A percentile compares a stretch with the other conserved stretches of the same genome.
Conservation (phyloP, 2,329 filamentous ascomycete species). For the Trichophyton mentagrophytes region DNA sequence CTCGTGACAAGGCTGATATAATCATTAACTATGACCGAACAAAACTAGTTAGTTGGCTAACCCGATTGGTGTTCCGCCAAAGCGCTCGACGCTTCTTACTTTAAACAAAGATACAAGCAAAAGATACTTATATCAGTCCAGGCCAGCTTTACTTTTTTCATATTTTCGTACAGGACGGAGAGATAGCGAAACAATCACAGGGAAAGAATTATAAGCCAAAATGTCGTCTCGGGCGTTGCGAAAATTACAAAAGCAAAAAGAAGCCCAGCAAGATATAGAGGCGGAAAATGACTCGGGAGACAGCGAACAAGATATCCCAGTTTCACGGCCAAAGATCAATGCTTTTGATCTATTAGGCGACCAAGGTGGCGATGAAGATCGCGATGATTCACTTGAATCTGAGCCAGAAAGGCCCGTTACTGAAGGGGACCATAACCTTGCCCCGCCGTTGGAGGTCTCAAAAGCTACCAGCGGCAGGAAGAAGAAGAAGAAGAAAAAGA, state of each 20-base stretch:
- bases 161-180: no score
- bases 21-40: background rate
- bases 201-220: background rate
- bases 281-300: constrained; percentile 30
- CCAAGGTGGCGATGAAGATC: constrained; percentile 26
- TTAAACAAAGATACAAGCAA: no score
- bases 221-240: constrained; percentile 58
- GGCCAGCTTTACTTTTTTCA: no score
- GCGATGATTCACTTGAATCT: constrained; percentile 24
- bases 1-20: background rate
- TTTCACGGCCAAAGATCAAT: constrained; percentile 35
- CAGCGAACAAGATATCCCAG: constrained; percentile 22
- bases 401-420: constrained; percentile 15
- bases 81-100: no score
- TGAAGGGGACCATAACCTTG: constrained; percentile 12
- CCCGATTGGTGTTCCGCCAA: background rate
- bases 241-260: constrained; percentile 50
- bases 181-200: background rate
- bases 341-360: constrained; percentile 42
- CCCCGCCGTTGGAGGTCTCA: constrained; percentile 8
- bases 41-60: background rate
- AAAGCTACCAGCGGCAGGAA: constrained; percentile 19
- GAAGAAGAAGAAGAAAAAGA: constrained; percentile 47
- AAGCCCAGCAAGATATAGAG: constrained; percentile 37
- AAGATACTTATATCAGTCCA: no score